phyloP scores from a whole-genome alignment of 75 land plant species.

The Larix kaempferi region DNA sequence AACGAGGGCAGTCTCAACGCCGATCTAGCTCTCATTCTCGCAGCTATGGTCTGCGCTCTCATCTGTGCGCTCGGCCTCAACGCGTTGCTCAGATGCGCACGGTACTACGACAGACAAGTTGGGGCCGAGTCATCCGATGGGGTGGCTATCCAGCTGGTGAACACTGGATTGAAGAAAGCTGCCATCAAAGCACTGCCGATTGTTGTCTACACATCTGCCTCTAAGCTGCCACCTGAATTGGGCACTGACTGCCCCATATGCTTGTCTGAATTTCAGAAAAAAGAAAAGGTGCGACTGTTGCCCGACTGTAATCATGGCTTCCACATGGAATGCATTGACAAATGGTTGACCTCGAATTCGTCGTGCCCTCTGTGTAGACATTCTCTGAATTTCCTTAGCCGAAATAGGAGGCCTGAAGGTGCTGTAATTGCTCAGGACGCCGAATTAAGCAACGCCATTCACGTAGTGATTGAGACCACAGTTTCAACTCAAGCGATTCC shows the following conservation, averaged over 20 bases:
- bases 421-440: too few species aligned
- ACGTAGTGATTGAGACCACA: too few species aligned
- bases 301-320: conserved; percentile 76
- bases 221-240: background rate
- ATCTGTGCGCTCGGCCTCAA: conserved; percentile 51
- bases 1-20: conserved; percentile 42
- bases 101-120: conserved; percentile 28
- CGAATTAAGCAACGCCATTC: too few species aligned
- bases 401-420: too few species aligned
- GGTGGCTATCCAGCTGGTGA: conserved; percentile 16
- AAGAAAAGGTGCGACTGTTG: conserved; percentile 41
- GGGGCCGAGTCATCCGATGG: conserved; percentile 13
- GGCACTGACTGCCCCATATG: conserved; percentile 57
- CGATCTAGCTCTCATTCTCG: conserved; percentile 65
- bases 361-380: conserved; percentile 63
- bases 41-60: conserved; percentile 59
- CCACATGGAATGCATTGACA: conserved; percentile 63
- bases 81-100: conserved; percentile 37
- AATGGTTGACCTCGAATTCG: conserved; percentile 61
- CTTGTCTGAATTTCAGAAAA: conserved; percentile 43
- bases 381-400: too few species aligned
- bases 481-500: too few species aligned
- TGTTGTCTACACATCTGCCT: conserved; percentile 13
- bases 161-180: background rate
- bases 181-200: conserved; percentile 19